Conservation (phyloP, 2,329 filamentous ascomycete genomes). For the Colletotrichum chrysophilum region DNA sequence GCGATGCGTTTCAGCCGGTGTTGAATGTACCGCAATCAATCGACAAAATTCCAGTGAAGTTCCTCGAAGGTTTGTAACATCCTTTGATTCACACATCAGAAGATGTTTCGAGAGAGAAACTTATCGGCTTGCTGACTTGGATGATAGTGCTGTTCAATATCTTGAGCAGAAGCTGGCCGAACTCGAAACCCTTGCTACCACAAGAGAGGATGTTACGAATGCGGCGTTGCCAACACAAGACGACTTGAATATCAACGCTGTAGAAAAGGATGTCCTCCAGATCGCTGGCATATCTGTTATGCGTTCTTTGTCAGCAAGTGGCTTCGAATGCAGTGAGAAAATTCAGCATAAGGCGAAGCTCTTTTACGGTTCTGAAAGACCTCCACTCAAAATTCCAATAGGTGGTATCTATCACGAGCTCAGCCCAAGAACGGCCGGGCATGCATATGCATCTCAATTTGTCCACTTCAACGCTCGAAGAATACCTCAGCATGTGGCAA, state of each 20-base stretch:
- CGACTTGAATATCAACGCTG: neutral
- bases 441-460: neutral
- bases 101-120: neutral
- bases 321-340: neutral
- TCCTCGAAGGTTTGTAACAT: neutral
- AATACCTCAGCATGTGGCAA: neutral
- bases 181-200: neutral
- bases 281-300: neutral
- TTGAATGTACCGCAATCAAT: neutral
- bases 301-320: neutral
- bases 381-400: constrained; percentile 26
- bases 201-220: neutral
- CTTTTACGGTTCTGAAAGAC: constrained; percentile 26
- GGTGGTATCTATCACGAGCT: constrained; percentile 19
- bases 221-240: neutral
- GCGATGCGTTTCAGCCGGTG: neutral
- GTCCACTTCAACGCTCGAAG: neutral
- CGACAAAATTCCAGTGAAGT: neutral
- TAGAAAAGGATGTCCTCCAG: neutral
- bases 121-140: neutral
- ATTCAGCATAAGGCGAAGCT: constrained; percentile 22
- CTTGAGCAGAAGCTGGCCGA: neutral
- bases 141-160: neutral
- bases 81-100: neutral
- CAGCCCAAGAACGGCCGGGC: neutral